phyloP scores from a whole-genome alignment of 2,329 filamentous ascomycete genomes.

The Ophiosphaerella narmari region DNA sequence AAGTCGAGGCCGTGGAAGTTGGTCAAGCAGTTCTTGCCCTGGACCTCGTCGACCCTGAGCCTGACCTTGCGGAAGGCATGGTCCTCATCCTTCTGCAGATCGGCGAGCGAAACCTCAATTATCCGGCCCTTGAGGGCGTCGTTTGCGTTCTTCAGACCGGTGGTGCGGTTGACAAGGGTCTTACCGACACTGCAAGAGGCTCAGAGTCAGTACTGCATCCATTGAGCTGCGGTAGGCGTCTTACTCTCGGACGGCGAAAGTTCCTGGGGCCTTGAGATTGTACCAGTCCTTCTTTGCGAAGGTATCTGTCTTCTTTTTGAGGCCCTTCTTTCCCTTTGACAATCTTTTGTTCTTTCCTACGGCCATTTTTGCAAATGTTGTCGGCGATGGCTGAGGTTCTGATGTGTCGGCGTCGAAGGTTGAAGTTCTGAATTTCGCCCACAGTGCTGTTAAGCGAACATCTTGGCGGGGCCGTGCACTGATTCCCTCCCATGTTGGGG shows the following conservation, averaged over 20 bases:
- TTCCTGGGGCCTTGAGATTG: constrained; percentile 96
- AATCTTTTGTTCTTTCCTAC: constrained; percentile 99
- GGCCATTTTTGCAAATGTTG: constrained; percentile 57
- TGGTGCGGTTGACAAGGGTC: constrained; percentile 98
- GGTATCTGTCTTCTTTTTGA: constrained; percentile 99
- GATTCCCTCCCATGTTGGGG: too few species aligned
- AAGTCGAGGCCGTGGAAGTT: constrained; percentile 99
- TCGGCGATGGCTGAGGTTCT: constrained; percentile 62
- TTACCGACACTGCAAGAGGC: constrained; percentile 82
- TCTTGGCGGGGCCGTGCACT: too few species aligned
- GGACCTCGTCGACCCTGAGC: constrained; percentile 97
- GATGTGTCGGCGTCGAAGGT: constrained; percentile 39
- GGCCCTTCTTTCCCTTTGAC: constrained; percentile 99
- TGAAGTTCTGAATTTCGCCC: constrained; percentile 15
- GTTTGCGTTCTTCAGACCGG: constrained; percentile 99
- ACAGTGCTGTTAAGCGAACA: too few species aligned
- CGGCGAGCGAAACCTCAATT: constrained; percentile 97
- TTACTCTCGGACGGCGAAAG: constrained; percentile 97
- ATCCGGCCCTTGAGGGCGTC: constrained; percentile 98
- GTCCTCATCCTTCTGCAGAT: constrained; percentile 99
- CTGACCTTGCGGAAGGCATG: constrained; percentile 99
- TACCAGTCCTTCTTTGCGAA: constrained; percentile 99
- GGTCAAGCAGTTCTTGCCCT: constrained; percentile 99
- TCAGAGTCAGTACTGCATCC: constrained; percentile 29
- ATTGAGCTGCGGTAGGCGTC: constrained; percentile 45